Evolutionary conservation across 768 basidiomycete species (phyloP), one percentile per base, ranked within the genome.

Genomic region (Trametes maxima): DNA sequence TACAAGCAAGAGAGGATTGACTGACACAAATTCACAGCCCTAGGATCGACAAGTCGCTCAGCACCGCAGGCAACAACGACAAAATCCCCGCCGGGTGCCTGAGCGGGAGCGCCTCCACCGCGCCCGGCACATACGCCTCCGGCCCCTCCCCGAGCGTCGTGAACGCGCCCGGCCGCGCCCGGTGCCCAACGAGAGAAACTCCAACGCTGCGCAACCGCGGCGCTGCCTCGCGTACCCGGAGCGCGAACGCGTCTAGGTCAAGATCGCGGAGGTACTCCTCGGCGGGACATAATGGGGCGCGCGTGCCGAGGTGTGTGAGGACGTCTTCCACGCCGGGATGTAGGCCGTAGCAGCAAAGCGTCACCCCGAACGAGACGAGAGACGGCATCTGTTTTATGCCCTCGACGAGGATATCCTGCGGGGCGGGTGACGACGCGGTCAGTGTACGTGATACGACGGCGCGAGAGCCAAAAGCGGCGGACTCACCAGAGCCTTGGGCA

Each of bases 251-350:
- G 22, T 57, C 22, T 12, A 57, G 24, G 24, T 57, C 39, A 24
- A 57, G 47, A 37, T 57, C 46, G 13, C 10, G 37, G 17, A 57
- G 47, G 24, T 57, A 57, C 48, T 57, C 14, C 24, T 57, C 56
- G 5, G 54, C 54, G 11, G 43, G 10, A 14, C 43, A 45, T 5
- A 55, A 43, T 2, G 54, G 25, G 3, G 12, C 16, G 28, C n/a
- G 17, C 10, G 13, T n/a, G 11, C 12, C 14, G 13, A 4, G 5
- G 12, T 11, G 25, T 6, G 4, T 17, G n/a, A 28, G 43, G 2
- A 19, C 10, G 14, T 13, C 17, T 40, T n/a, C 39, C 17, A 14
- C 12, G 12, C 39, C 39, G 39, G 39, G 14, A 40, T 40, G 14
- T 5, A 55, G 28, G 16, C 21, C 24, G 54, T 14, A 57, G 47